A percentile compares a stretch with the other conserved stretches of the same genome.
These are phyloP conservation scores for Pleurozium schreberi DNA, from an alignment of 225 moss, liverwort and hornwort genomes.

Conservation along the genomic window DNA sequence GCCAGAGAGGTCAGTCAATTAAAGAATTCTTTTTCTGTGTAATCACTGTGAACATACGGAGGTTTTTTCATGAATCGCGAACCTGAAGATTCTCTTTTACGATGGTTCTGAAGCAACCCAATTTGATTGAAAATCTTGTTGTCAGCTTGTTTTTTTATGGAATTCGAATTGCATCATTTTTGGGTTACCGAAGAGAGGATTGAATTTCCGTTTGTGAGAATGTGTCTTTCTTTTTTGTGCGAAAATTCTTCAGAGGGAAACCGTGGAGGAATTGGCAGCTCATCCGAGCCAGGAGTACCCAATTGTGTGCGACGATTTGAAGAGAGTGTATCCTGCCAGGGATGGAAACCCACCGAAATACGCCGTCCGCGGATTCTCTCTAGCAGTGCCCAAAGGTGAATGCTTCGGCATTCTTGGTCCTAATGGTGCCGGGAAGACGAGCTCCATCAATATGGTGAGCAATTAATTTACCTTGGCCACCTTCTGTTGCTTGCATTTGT, in stretches of 20 bases:
- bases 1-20: constrained; percentile 47
- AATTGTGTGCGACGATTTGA: constrained; percentile 69
- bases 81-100: too few relatives aligned
- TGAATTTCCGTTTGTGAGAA: not conserved
- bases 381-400: constrained; percentile 60
- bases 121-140: too few relatives aligned
- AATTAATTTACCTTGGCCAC: not conserved
- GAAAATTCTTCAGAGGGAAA: constrained; percentile 32
- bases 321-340: constrained; percentile 64
- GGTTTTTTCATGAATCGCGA: not conserved
- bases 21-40: not conserved
- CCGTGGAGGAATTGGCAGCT: constrained; percentile 38
- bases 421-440: constrained; percentile 86
- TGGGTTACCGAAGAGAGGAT: not conserved
- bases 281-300: constrained; percentile 25
- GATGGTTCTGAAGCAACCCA: not conserved
- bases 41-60: not conserved
- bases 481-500: not conserved
- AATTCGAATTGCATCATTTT: not conserved
- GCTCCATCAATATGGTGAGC: constrained; percentile 76
- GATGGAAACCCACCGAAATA: constrained; percentile 78
- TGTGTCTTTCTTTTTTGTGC: not conserved
- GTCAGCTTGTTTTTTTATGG: not conserved
- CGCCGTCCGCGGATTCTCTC: constrained; percentile 70
- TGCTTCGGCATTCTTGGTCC: constrained; percentile 91